A percentile compares a stretch with the other conserved stretches of the same genome.
Evolutionary conservation across 164 flowering plant genomes (phyloP).

Genomic region (Dillenia turbinata): DNA sequence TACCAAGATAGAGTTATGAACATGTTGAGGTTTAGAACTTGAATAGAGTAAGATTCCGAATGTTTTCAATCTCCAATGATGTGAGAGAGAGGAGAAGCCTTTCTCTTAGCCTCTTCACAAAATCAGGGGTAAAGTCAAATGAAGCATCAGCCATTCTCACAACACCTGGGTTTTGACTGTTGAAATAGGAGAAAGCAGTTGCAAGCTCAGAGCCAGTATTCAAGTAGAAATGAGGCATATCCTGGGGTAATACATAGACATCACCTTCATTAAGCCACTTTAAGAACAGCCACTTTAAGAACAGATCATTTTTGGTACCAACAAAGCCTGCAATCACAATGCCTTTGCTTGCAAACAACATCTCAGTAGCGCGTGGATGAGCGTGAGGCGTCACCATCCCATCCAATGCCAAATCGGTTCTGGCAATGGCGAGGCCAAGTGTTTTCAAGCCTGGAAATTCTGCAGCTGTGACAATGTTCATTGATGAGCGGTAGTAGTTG

Average conservation of each 20-base stretch:
- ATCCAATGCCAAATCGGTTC: slow-evolving; percentile 43
- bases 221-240: slow-evolving; percentile 40
- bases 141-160: slow-evolving; percentile 23
- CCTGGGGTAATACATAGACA: slow-evolving; percentile 46
- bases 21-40: too few relatives aligned
- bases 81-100: too few relatives aligned
- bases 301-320: slow-evolving; percentile 34
- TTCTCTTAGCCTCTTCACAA: too few relatives aligned
- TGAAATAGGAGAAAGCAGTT: slow-evolving; percentile 31
- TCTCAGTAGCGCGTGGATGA: slow-evolving; percentile 59
- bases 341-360: slow-evolving; percentile 39
- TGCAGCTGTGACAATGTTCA: slow-evolving; percentile 30
- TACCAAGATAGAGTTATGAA: too few relatives aligned
- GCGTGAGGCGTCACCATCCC: slow-evolving; percentile 41
- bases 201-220: slow-evolving; percentile 43
- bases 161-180: slow-evolving; percentile 56
- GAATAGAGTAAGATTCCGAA: too few relatives aligned
- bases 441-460: slow-evolving; percentile 59
- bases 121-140: slow-evolving; percentile 13
- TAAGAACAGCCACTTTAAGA: slow-evolving; percentile 33
- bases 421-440: slow-evolving; percentile 41
- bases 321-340: slow-evolving; percentile 43
- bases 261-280: slow-evolving; percentile 35
- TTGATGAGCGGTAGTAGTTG: slow-evolving; percentile 23
- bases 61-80: too few relatives aligned